Conservation (phyloP, 257 asterid genomes). For the Jacaranda mimosifolia region DNA sequence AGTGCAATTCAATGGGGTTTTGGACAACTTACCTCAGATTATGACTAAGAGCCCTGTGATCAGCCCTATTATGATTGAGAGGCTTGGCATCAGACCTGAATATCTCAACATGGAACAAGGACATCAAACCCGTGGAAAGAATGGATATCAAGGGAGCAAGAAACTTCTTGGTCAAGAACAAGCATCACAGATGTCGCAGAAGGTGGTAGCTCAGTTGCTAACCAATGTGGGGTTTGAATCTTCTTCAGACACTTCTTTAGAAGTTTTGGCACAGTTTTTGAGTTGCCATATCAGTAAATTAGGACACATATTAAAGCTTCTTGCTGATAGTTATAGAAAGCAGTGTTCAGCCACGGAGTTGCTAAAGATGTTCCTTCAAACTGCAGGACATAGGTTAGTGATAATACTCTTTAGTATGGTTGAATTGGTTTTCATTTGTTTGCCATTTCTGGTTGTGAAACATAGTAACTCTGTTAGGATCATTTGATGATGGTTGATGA, state of each 20-base stretch:
- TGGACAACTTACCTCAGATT: constrained; percentile 81
- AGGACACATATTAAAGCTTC: constrained; percentile 80
- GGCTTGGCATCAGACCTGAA: constrained; percentile 93
- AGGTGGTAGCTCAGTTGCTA: constrained; percentile 82
- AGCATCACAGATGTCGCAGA: constrained; percentile 77
- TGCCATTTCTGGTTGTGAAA: constrained; percentile 16
- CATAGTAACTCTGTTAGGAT: constrained; percentile 3
- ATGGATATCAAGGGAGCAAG: constrained; percentile 63
- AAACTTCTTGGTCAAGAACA: constrained; percentile 77
- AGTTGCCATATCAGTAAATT: constrained; percentile 80
- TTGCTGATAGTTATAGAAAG: constrained; percentile 84
- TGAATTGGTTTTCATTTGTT: constrained; percentile 28
- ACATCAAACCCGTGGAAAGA: constrained; percentile 68
- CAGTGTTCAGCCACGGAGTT: constrained; percentile 91
- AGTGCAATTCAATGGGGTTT: constrained; percentile 85
- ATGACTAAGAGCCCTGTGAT: constrained; percentile 70
- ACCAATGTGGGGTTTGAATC: constrained; percentile 78
- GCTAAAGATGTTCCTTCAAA: constrained; percentile 91
- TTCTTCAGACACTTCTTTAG: constrained; percentile 77
- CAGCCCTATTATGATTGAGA: constrained; percentile 94
- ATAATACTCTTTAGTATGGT: constrained; percentile 31
- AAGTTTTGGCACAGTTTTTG: constrained; percentile 77
- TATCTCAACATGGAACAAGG: constrained; percentile 88
- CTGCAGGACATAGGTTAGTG: constrained; percentile 80
- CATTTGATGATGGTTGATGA: constrained; percentile 37